phyloP scores from a whole-genome alignment of 140 eudicot genomes.

The Erigeron philadelphicus region DNA sequence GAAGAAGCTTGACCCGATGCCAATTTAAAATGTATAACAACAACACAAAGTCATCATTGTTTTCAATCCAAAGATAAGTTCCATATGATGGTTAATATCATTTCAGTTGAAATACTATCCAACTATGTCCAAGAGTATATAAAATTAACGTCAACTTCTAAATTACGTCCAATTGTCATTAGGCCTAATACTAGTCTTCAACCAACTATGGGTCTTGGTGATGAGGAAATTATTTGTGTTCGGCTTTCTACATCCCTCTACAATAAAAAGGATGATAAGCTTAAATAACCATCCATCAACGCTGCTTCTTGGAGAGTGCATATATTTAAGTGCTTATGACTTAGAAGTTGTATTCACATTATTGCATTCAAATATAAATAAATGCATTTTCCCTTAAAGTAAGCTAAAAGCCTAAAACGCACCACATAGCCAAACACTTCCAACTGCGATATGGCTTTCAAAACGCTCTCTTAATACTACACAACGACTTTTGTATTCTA shows the following conservation, averaged over 20 bases:
- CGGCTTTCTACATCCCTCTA: no score
- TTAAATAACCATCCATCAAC: no score
- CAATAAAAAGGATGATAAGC: no score
- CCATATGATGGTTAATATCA: background rate
- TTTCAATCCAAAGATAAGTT: slow-evolving; percentile 3
- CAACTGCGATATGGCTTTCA: no score
- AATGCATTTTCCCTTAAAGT: no score
- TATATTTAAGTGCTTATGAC: no score
- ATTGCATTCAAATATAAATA: no score
- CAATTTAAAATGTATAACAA: slow-evolving; percentile 7
- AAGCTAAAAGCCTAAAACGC: background rate
- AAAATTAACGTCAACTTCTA: background rate
- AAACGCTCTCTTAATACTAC: no score
- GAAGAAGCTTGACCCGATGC: slow-evolving; percentile 1
- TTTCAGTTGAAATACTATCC: background rate
- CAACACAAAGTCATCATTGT: slow-evolving; percentile 2
- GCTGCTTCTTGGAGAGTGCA: no score
- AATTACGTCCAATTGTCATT: background rate
- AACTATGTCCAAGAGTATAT: background rate
- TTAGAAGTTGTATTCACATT: no score
- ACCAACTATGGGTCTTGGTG: background rate
- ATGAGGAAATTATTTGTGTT: background rate
- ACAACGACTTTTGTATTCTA: background rate
- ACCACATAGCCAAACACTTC: no score
- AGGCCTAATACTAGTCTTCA: background rate